Evolutionary conservation across 2,329 filamentous ascomycete genomes (phyloP), one percentile per base, ranked within the genome.

Genomic region (Beauveria sp.): DNA sequence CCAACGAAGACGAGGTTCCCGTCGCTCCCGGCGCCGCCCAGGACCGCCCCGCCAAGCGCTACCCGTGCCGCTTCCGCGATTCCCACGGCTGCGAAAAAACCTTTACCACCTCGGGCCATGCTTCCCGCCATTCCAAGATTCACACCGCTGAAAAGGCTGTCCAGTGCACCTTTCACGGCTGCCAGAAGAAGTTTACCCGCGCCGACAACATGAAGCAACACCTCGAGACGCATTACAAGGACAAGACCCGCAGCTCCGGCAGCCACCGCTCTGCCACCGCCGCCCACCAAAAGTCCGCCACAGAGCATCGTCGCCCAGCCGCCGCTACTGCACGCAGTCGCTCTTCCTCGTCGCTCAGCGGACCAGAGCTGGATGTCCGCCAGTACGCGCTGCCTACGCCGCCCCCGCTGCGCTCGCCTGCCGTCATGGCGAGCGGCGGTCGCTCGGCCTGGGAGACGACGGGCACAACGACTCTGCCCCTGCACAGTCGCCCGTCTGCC

Each of bases 191-290:
- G 69, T 92, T 92, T 67, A 91, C 88, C 12, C 87, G 89, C 65
- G 86, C 88, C 67, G 89, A 92, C 79, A 92, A 92, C 78, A 92
- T 92, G 89, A 91, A 91, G 79, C 89, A 92, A 75, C 89, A 92
- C 69, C 81, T 90, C 34, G 84, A 90, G 68, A 92, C 89, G 0
- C 89, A 92, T 72, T 87, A 84, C 74, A 86, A 86, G 73, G 81
- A 85, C 64, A 83, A 83, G 74, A 76, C 75, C 37, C 77, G 80
- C 30, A 74, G 76, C 3, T 75, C 76, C 2, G 67, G 69, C n/a
- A 67, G 71, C 63, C 66, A 71, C 63, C 70, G 72, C 63, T 67
- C 71, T 43, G 61, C 76, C 62, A 65, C 71, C 61, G 70, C 72
- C 50, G 64, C 66, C 52, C 69, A 72, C 67, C 71, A 68, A 64